Evolutionary conservation across 306 rosid species (phyloP).

Genomic region (Cyclanthera cordifolia): DNA sequence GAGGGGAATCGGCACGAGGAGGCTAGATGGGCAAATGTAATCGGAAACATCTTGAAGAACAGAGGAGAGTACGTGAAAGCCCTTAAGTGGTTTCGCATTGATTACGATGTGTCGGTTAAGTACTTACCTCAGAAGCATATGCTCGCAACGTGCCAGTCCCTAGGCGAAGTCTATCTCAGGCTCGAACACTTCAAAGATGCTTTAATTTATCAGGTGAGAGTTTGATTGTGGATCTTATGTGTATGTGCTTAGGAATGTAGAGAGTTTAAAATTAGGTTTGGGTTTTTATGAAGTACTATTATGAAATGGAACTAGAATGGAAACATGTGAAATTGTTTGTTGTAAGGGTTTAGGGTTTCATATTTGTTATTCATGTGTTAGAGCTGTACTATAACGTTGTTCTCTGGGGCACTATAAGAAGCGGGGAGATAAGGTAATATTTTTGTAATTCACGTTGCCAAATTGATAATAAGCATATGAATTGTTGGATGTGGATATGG

Average conservation of each 20-base stretch:
- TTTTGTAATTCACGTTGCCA: background rate
- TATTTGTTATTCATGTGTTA: background rate
- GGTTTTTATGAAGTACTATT: background rate
- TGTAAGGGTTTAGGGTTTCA: background rate
- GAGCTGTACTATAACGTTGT: background rate
- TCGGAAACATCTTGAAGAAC: constrained; percentile 53
- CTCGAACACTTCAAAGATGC: constrained; percentile 54
- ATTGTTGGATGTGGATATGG: constrained; percentile 3
- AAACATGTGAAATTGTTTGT: background rate
- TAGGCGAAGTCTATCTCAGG: constrained; percentile 80
- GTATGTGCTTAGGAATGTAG: background rate
- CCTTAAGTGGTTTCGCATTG: constrained; percentile 71
- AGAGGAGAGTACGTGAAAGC: constrained; percentile 68
- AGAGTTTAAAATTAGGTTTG: background rate
- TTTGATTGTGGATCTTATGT: background rate
- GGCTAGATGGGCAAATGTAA: constrained; percentile 84
- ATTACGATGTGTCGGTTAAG: constrained; percentile 47
- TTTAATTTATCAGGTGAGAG: constrained; percentile 52
- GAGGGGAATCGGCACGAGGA: constrained; percentile 75
- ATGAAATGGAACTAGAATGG: background rate
- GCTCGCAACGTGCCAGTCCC: constrained; percentile 76
- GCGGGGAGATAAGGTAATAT: background rate
- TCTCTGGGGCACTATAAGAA: background rate
- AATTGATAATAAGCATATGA: background rate
- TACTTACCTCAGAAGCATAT: constrained; percentile 45